A percentile compares a stretch with the other conserved stretches of the same genome.
Evolutionary conservation across 2,329 filamentous ascomycete species (phyloP).

Genomic region (Fusarium protoensiforme): DNA sequence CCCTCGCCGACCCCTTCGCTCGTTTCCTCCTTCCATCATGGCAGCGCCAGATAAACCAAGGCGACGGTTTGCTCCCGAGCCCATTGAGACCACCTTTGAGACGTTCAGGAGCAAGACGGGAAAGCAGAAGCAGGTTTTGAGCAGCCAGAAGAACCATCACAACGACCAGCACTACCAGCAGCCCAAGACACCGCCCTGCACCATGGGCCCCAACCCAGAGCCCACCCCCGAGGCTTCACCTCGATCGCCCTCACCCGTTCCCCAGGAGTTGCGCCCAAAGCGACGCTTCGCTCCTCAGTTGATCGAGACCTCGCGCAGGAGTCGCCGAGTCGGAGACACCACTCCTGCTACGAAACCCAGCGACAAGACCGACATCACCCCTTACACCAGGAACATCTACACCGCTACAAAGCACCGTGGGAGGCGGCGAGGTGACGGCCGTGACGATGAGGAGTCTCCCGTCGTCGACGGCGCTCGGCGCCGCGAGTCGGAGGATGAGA

Average conservation of each 20-base stretch:
- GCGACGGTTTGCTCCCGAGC: slow-evolving; percentile 74
- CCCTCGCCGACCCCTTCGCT: slow-evolving; percentile 18
- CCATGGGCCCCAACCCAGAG: slow-evolving; percentile 65
- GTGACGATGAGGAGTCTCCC: slow-evolving; percentile 9
- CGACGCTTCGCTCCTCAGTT: slow-evolving; percentile 80
- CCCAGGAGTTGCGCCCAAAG: slow-evolving; percentile 54
- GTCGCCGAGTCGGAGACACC: slow-evolving; percentile 73
- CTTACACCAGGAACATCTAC: slow-evolving; percentile 71
- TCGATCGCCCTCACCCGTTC: slow-evolving; percentile 58
- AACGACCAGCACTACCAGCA: slow-evolving; percentile 6
- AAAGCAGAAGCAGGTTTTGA: slow-evolving; percentile 31
- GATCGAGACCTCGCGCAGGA: slow-evolving; percentile 81
- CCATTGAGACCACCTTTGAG: slow-evolving; percentile 77
- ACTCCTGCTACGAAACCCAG: slow-evolving; percentile 70
- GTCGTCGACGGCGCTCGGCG: slow-evolving; percentile 47
- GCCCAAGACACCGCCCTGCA: slow-evolving; percentile 23
- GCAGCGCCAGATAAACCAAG: slow-evolving; percentile 55
- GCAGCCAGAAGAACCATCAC: slow-evolving; percentile 1
- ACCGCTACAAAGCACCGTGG: slow-evolving; percentile 55
- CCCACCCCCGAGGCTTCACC: slow-evolving; percentile 66
- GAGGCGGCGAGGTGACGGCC: slow-evolving; percentile 40
- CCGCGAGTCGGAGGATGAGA: slow-evolving; percentile 79
- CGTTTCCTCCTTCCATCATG: slow-evolving; percentile 55
- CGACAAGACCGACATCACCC: slow-evolving; percentile 79
- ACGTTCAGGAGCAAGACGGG: slow-evolving; percentile 60